Conservation (phyloP, 805 yeast genomes). For the Candida wancherniae region DNA sequence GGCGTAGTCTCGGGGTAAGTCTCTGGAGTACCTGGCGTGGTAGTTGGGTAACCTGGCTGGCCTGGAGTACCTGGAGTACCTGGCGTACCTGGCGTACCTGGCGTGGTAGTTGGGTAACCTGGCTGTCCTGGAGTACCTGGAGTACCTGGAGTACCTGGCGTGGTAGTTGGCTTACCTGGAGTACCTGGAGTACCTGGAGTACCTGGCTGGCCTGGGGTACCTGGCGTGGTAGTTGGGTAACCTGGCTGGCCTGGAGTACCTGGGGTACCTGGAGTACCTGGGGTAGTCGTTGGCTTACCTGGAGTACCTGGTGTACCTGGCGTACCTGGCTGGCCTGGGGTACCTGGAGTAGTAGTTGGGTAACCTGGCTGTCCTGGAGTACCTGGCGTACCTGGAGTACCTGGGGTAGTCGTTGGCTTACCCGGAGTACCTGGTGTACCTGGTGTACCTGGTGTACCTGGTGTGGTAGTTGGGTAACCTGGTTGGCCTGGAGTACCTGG, state of each 20-base stretch:
- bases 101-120: no score
- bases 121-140: no score
- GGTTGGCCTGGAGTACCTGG: no score
- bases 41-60: no score
- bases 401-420: neutral
- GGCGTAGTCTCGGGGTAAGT: neutral
- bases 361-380: neutral
- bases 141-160: no score
- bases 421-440: constrained; percentile 1
- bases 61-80: no score
- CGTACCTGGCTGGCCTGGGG: neutral
- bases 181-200: constrained; percentile 3
- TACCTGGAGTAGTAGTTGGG: neutral
- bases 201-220: neutral
- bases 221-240: neutral
- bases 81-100: no score
- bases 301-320: neutral
- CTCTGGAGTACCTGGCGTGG: neutral
- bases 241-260: neutral
- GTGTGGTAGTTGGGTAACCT: neutral
- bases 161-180: no score
- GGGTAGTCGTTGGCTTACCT: neutral
- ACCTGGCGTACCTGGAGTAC: constrained; percentile 1
- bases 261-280: neutral
- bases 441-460: constrained; percentile 1